Conservation (phyloP, 805 yeast species). For the Zygosaccharomyces gambellarensis region DNA sequence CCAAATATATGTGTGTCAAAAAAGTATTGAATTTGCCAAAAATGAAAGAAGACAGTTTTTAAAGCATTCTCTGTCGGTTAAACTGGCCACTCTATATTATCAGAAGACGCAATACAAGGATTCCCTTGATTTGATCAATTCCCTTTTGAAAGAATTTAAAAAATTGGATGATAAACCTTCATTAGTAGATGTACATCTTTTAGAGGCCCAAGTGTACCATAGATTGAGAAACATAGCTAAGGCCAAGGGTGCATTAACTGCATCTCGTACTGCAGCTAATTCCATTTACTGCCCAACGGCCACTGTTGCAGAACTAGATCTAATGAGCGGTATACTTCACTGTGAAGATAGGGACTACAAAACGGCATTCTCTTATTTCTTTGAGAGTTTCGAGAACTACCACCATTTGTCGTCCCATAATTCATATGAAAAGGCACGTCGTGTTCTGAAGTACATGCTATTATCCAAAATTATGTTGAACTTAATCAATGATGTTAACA, state of each 20-base stretch:
- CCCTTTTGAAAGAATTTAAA: conserved; percentile 77
- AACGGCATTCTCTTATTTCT: conserved; percentile 92
- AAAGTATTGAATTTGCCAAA: conserved; percentile 83
- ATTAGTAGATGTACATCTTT: conserved; percentile 88
- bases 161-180: conserved; percentile 93
- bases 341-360: conserved; percentile 96
- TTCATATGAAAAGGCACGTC: conserved; percentile 64
- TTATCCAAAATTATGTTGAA: conserved; percentile 91
- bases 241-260: conserved; percentile 84
- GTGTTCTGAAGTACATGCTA: conserved; percentile 86
- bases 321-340: conserved; percentile 91
- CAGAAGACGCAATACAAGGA: conserved; percentile 60
- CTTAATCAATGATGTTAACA: conserved; percentile 76
- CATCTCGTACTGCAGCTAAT: conserved; percentile 97
- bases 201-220: conserved; percentile 86
- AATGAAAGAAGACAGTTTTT: conserved; percentile 79
- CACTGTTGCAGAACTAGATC: conserved; percentile 88
- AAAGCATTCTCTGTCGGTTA: conserved; percentile 81
- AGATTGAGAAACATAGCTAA: conserved; percentile 87
- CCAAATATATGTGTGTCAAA: conserved; percentile 69
- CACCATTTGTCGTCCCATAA: conserved; percentile 42
- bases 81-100: conserved; percentile 71
- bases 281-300: conserved; percentile 92
- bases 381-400: conserved; percentile 90
- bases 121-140: conserved; percentile 66